phyloP scores from a whole-genome alignment of 2,329 filamentous ascomycete genomes.

The Colletotrichum sp. region DNA sequence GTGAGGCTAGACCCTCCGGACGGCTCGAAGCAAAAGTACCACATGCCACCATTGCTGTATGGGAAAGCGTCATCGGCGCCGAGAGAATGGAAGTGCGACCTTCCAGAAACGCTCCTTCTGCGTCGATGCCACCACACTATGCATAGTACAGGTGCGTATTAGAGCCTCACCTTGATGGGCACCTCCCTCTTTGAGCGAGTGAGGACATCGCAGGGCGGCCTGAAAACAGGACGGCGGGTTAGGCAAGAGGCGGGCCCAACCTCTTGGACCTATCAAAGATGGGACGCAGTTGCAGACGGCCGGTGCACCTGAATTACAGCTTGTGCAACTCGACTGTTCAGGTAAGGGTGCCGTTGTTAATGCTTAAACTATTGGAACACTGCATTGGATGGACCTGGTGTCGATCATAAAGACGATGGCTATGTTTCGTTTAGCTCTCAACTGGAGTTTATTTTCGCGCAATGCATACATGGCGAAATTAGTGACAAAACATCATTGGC shows the following conservation, averaged over 20 bases:
- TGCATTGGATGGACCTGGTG: background rate
- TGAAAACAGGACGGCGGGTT: background rate
- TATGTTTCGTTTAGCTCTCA: background rate
- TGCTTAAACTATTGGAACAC: background rate
- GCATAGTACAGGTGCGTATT: background rate
- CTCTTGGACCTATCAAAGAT: background rate
- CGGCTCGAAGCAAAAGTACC: background rate
- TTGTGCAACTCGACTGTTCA: background rate
- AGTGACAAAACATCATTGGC: background rate
- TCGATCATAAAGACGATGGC: background rate
- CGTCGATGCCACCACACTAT: background rate
- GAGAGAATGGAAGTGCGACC: background rate
- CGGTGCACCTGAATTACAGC: no score
- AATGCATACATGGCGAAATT: background rate
- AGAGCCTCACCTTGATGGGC: conserved; percentile 2
- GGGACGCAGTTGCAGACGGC: background rate
- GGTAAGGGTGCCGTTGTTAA: background rate
- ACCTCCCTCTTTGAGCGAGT: conserved; percentile 4
- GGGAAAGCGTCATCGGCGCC: background rate
- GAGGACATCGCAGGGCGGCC: background rate
- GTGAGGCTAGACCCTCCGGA: background rate
- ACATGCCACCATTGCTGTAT: background rate
- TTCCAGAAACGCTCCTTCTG: background rate
- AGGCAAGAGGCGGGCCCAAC: background rate
- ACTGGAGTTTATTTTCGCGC: no score